Conservation (phyloP, 2,329 filamentous ascomycete species). For the Metarhizium guizhouense region DNA sequence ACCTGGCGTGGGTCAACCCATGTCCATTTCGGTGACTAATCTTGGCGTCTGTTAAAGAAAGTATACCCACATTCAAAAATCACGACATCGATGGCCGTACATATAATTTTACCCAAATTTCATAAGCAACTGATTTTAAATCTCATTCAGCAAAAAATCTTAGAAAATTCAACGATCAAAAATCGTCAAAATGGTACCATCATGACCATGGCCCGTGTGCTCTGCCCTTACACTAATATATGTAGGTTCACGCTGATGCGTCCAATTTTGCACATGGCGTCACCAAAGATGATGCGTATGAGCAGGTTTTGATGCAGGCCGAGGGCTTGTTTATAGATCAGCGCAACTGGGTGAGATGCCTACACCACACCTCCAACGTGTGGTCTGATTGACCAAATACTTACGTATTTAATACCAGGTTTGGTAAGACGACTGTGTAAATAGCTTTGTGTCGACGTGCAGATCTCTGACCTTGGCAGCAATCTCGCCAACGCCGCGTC, state of each 20-base stretch:
- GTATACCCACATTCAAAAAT: slow-evolving; percentile 7
- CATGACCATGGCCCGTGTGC: background rate
- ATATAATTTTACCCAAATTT: background rate
- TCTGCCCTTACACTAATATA: background rate
- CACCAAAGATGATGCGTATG: slow-evolving; percentile 64
- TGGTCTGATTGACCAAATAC: background rate
- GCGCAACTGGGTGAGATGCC: slow-evolving; percentile 63
- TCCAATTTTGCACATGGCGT: slow-evolving; percentile 61
- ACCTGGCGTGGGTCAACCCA: background rate
- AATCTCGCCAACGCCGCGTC: slow-evolving; percentile 71
- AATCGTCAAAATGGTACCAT: background rate
- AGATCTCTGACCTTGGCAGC: slow-evolving; percentile 29
- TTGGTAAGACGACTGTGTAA: slow-evolving; percentile 10
- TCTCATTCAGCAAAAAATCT: background rate
- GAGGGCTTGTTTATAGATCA: slow-evolving; percentile 62
- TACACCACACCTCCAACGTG: background rate
- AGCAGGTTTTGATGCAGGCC: slow-evolving; percentile 63
- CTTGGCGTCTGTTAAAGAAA: slow-evolving; percentile 1
- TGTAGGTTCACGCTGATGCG: slow-evolving; percentile 67
- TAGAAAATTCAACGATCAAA: background rate
- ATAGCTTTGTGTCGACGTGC: background rate
- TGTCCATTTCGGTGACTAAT: slow-evolving; percentile 7
- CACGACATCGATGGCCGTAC: slow-evolving; percentile 1
- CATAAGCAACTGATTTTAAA: background rate
- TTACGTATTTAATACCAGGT: slow-evolving; percentile 6